Base-by-base conservation (phyloP, 1,284 basidiomycete genomes). In the Peniophora sp. region DNA sequence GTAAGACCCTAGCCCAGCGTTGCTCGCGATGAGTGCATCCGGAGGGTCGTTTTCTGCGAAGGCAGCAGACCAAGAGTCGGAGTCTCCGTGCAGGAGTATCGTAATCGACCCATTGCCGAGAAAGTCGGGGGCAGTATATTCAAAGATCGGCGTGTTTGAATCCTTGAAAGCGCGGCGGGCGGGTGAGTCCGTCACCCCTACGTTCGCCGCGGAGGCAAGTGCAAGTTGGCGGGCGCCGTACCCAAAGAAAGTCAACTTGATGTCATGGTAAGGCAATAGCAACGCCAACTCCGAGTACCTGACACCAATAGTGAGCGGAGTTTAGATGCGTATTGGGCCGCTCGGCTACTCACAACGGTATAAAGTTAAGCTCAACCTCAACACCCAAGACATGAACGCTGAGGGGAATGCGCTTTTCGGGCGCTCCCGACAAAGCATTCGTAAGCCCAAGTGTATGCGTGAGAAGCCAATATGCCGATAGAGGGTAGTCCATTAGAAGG, bases 281-380 rank as follows among this genome's bases (percentile, higher is more conserved):
- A 72, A 56, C 8, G 71, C 70, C 35, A 73, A 54, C 50, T 72
- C 70, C 6, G 68, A 62, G 55, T 73, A 74, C 45, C 72, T 73
- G 48, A 10, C 24, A 20, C 8, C 6, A 18, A 3, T 20, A 18
- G 20, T 12, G 50, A 35, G 32, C 18, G 18, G 11, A 52, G 9
- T 34, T 20, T n/a, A 8, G 20, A 20, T 50, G 24, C 48, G 47
- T 50, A 32, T 10, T 9, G 10, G 24, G 39, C 43, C 14, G 10
- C 24, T 10, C 3, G 20, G 18, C 17, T 12, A 64, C 72, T 37
- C 48, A 72, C 72, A 71, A 44, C 24, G 72, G 72, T 20, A 74
- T 55, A 58, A 67, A 72, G 49, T 73, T 74, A 37, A 72, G 63
- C 51, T 73, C 71, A n/a, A 64, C 63, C 55, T 71, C 71, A 5